Conservation (phyloP, 306 rosid species). For the Begonia loranthoides region DNA sequence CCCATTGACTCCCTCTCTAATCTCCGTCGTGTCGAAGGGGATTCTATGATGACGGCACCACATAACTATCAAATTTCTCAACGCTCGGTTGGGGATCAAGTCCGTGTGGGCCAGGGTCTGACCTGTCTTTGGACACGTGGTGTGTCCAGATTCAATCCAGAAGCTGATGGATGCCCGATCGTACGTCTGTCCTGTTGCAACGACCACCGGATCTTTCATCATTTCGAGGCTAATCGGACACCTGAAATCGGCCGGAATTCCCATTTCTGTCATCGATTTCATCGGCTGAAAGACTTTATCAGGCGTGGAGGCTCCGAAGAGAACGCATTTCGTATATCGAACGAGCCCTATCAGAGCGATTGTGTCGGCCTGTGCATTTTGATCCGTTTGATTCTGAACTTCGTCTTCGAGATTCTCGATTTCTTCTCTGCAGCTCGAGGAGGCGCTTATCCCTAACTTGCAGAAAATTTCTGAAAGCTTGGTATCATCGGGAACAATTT, state of each 20-base stretch:
- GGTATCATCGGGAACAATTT: slow-evolving; percentile 45
- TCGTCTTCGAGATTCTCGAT: slow-evolving; percentile 62
- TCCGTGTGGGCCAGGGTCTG: slow-evolving; percentile 56
- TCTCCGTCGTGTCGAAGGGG: slow-evolving; percentile 35
- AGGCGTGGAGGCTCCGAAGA: slow-evolving; percentile 63
- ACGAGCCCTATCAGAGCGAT: slow-evolving; percentile 65
- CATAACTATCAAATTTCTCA: slow-evolving; percentile 53
- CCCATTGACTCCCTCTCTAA: slow-evolving; percentile 20
- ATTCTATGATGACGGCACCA: slow-evolving; percentile 77
- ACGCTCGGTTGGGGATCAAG: slow-evolving; percentile 49
- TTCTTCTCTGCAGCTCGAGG: slow-evolving; percentile 61
- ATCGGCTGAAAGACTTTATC: neutral
- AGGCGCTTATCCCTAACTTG: slow-evolving; percentile 35
- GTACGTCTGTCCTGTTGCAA: slow-evolving; percentile 95
- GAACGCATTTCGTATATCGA: slow-evolving; percentile 71
- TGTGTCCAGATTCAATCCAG: slow-evolving; percentile 81
- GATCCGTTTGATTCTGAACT: slow-evolving; percentile 45
- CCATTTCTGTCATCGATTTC: slow-evolving; percentile 25
- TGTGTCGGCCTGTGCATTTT: slow-evolving; percentile 47
- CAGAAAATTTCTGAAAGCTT: slow-evolving; percentile 32
- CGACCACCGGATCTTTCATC: slow-evolving; percentile 77
- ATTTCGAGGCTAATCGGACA: slow-evolving; percentile 76
- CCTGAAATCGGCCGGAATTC: slow-evolving; percentile 51
- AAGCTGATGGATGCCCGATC: slow-evolving; percentile 55
- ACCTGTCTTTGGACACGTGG: slow-evolving; percentile 95